Conservation (phyloP, 371 early-diverging fungal genomes). For the Nematocida sp. region DNA sequence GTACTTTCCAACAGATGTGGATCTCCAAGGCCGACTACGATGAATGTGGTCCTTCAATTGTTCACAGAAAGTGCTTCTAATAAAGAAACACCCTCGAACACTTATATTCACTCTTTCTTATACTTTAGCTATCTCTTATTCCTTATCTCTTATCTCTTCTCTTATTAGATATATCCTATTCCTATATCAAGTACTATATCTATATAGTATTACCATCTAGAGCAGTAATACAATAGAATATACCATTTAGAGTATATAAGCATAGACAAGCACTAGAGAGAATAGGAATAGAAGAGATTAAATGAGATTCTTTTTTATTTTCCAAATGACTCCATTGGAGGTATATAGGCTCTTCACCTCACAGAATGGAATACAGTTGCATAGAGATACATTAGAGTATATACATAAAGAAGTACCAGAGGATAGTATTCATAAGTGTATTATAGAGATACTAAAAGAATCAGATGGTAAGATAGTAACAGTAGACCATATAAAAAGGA, state of each 20-base stretch:
- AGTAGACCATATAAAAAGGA: no score
- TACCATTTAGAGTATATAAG: not conserved
- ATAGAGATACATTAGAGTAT: not conserved
- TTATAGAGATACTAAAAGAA: no score
- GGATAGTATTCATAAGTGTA: no score
- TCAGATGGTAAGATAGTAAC: no score
- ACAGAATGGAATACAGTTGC: conserved; percentile 5
- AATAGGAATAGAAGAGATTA: not conserved
- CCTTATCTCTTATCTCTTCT: not conserved
- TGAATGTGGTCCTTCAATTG: conserved; percentile 66
- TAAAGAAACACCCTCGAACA: not conserved
- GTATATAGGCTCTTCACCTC: conserved; percentile 12
- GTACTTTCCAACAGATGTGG: conserved; percentile 96
- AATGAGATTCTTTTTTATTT: not conserved
- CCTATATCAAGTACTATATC: not conserved
- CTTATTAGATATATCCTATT: not conserved
- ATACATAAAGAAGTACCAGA: no score
- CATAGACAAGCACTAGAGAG: not conserved
- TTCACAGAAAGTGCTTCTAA: conserved; percentile 66
- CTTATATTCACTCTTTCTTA: not conserved
- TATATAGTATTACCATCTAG: no score
- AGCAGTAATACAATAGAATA: not conserved
- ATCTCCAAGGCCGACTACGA: conserved; percentile 89
- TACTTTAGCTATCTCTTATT: not conserved
- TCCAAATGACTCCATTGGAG: not conserved